These are phyloP conservation scores for Phytophthora fragariaefolia DNA, from an alignment of 352 stramenopile species.

Conservation along the genomic window DNA sequence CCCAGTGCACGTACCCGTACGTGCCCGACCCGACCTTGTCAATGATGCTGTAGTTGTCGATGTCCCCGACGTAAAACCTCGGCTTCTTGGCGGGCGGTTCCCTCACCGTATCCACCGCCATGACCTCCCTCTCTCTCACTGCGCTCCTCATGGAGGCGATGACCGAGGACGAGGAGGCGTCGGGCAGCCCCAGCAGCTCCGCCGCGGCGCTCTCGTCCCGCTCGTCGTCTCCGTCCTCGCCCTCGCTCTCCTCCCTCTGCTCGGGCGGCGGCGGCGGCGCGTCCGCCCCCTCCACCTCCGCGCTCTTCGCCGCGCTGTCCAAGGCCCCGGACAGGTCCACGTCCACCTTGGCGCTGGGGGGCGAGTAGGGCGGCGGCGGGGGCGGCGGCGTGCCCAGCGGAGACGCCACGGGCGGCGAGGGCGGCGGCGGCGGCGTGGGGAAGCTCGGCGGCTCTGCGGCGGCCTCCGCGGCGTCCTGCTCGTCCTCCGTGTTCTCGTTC, in stretches of 20 bases:
- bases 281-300: background rate
- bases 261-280: background rate
- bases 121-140: slow-evolving; percentile 78
- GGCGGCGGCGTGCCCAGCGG: slow-evolving; percentile 33
- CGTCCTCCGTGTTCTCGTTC: slow-evolving; percentile 44
- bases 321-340: slow-evolving; percentile 39
- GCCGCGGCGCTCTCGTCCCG: slow-evolving; percentile 18
- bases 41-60: slow-evolving; percentile 90
- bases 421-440: slow-evolving; percentile 53
- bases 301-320: slow-evolving; percentile 18
- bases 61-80: slow-evolving; percentile 86
- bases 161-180: slow-evolving; percentile 55
- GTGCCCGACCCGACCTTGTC: slow-evolving; percentile 88
- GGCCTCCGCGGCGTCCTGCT: slow-evolving; percentile 48
- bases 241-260: slow-evolving; percentile 34
- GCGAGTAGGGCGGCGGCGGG: slow-evolving; percentile 64
- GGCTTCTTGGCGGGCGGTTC: slow-evolving; percentile 51
- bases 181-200: slow-evolving; percentile 11
- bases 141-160: slow-evolving; percentile 78
- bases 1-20: slow-evolving; percentile 65
- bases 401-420: slow-evolving; percentile 42
- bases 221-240: slow-evolving; percentile 43
- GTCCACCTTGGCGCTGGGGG: slow-evolving; percentile 50
- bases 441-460: slow-evolving; percentile 38
- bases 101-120: slow-evolving; percentile 49